Base-by-base conservation (phyloP, 139 green algal genomes). In the Chlamydomonas sp. region DNA sequence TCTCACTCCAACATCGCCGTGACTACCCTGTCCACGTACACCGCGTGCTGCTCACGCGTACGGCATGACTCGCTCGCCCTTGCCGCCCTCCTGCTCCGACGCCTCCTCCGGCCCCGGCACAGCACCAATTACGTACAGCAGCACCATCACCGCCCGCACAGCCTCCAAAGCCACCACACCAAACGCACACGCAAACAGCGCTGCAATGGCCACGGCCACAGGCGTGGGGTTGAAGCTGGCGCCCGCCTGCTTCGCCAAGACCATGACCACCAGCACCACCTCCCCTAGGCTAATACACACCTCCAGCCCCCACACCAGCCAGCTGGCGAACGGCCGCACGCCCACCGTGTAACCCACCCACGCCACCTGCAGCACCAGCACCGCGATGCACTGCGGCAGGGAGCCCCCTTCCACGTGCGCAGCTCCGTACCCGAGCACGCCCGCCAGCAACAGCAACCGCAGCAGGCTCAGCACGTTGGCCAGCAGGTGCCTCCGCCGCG, bases 401-500 rank as follows among this genome's bases (percentile, higher is more conserved):
- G 61, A 63, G 18, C 72, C 77, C 18, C 5, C 0, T 5, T 62
- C 17, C 3, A 14, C 66, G 63, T 68, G 8, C 59, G 75, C 73
- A 1, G 63, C 84, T 77, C 84, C 84, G 4, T 15, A 64, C 58
- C 75, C 84, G 76, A 84, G 49, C 57, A 84, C 7, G 0, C 5
- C 76, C 8, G 63, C 84, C 58, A 83, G 76, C 63, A 76, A 8
- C 76, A 83, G 1, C 31, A 64, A 15, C 18, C 79, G 76, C 16
- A 77, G 3, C 64, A 89, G 64, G 7, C 59, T 62, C 84, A 89
- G 57, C 73, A 63, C 12, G 63, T 89, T 75, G 18, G 76, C 76
- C 4, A 68, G 2, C 63, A 88, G 83, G 49, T 59, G 74, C 31
- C 73, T 31, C 61, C 69, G 67, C 17, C 71, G 4, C 58, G 59